A percentile compares a stretch with the other conserved stretches of the same genome.
These are phyloP conservation scores for Kurtzmaniella cleridarum DNA, from an alignment of 805 yeast genomes.

Conservation along the genomic window DNA sequence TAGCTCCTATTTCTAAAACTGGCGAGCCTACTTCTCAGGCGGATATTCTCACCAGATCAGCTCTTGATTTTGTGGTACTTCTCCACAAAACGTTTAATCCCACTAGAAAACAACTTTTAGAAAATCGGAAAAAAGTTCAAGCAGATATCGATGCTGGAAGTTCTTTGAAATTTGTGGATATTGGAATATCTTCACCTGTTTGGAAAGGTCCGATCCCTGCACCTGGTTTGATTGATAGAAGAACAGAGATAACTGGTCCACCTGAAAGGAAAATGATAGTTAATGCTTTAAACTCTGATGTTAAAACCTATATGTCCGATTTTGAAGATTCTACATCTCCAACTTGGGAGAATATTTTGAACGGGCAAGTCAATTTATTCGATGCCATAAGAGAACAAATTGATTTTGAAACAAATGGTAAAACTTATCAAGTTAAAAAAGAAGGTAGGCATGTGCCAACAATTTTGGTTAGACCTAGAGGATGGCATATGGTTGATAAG, in stretches of 20 bases:
- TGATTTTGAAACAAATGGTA: conserved; percentile 14
- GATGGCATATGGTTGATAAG: conserved; percentile 19
- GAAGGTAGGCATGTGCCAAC: conserved; percentile 11
- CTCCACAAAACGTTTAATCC: conserved; percentile 15
- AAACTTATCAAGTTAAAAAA: conserved; percentile 29
- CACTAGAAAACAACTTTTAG: conserved; percentile 11
- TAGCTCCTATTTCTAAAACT: conserved; percentile 10
- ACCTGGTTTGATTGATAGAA: conserved; percentile 13
- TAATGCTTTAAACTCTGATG: conserved; percentile 17
- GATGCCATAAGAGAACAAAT: conserved; percentile 16
- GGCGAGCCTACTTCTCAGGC: conserved; percentile 14
- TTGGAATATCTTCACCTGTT: conserved; percentile 6
- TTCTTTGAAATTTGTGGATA: conserved; percentile 8
- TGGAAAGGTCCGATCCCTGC: conserved; percentile 18
- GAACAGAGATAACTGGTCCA: conserved; percentile 19
- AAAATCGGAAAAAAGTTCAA: conserved; percentile 12
- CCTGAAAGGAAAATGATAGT: conserved; percentile 19
- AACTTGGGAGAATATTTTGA: conserved; percentile 14
- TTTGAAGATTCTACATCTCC: conserved; percentile 17
- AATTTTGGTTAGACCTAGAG: conserved; percentile 17
- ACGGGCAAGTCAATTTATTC: conserved; percentile 18
- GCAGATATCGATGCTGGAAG: conserved; percentile 10
- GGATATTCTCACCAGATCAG: conserved; percentile 14
- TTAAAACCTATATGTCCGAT: conserved; percentile 17
- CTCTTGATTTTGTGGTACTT: conserved; percentile 14